A percentile compares a stretch with the other conserved stretches of the same genome.
phyloP scores from a whole-genome alignment of 805 yeast genomes.

The Torulaspora indica region DNA sequence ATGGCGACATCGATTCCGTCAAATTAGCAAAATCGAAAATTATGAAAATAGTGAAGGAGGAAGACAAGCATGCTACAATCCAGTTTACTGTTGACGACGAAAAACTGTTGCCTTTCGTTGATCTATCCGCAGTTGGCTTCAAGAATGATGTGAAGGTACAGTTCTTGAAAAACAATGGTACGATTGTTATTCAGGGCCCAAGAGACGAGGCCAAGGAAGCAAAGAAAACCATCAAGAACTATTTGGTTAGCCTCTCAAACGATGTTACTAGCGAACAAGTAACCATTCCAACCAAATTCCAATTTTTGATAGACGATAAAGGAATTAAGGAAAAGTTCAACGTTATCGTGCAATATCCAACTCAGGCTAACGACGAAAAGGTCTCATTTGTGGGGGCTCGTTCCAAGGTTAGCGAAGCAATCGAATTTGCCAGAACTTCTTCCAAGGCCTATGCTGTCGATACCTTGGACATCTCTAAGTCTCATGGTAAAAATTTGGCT shows the following conservation, averaged over 20 bases:
- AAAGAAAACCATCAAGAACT: conserved; percentile 46
- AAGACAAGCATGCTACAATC: conserved; percentile 54
- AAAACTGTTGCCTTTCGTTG: conserved; percentile 35
- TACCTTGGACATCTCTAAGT: conserved; percentile 75
- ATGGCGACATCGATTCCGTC: conserved; percentile 84
- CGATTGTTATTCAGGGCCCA: conserved; percentile 60
- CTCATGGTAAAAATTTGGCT: conserved; percentile 71
- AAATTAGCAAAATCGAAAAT: conserved; percentile 67
- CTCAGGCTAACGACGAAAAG: conserved; percentile 40
- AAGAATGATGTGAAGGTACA: conserved; percentile 32
- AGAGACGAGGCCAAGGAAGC: conserved; percentile 58
- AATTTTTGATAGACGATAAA: conserved; percentile 59
- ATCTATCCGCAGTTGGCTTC: conserved; percentile 17
- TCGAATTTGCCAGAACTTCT: conserved; percentile 53
- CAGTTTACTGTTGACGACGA: conserved; percentile 44
- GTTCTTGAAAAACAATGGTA: conserved; percentile 31
- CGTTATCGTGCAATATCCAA: conserved; percentile 56
- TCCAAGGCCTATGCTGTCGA: conserved; percentile 59
- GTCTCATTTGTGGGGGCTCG: conserved; percentile 65
- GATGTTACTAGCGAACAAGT: conserved; percentile 51
- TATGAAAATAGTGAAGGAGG: conserved; percentile 65
- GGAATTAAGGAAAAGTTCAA: conserved; percentile 49
- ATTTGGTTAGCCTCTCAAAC: conserved; percentile 42
- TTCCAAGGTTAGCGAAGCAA: conserved; percentile 55
- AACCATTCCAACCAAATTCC: conserved; percentile 62